phyloP scores from a whole-genome alignment of 2,329 filamentous ascomycete genomes.

The Phaeomoniella chlamydospora region DNA sequence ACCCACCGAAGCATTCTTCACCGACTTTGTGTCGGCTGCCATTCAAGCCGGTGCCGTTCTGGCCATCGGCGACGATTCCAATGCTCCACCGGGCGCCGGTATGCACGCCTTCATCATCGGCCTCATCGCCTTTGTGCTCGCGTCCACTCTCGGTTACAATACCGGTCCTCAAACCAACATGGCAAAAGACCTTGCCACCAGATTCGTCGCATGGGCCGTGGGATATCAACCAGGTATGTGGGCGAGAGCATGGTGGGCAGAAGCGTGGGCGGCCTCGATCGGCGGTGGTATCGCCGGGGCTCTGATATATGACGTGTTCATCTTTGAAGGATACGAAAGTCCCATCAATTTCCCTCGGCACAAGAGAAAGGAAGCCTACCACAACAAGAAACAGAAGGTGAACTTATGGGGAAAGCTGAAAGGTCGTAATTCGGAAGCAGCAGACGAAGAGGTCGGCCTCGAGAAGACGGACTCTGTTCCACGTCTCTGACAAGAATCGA shows the following conservation, averaged over 20 bases:
- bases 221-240: constrained; percentile 17
- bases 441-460: neutral
- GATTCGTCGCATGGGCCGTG: constrained; percentile 16
- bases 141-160: constrained; percentile 19
- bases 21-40: constrained; percentile 19
- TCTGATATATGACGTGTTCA: constrained; percentile 18
- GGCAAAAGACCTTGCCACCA: constrained; percentile 19
- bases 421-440: neutral
- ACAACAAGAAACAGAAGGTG: neutral
- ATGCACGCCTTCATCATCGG: constrained; percentile 30
- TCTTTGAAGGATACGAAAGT: constrained; percentile 23
- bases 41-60: constrained; percentile 18
- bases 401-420: neutral
- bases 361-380: neutral
- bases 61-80: constrained; percentile 25
- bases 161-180: constrained; percentile 22
- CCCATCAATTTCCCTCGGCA: constrained; percentile 18
- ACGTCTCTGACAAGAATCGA: neutral
- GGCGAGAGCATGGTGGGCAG: constrained; percentile 17
- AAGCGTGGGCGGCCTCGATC: constrained; percentile 19
- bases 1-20: constrained; percentile 19
- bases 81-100: constrained; percentile 27
- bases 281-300: constrained; percentile 17
- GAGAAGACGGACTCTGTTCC: neutral
- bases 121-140: constrained; percentile 20